phyloP scores from a whole-genome alignment of 257 asterid species.

The Paulownia fortunei region DNA sequence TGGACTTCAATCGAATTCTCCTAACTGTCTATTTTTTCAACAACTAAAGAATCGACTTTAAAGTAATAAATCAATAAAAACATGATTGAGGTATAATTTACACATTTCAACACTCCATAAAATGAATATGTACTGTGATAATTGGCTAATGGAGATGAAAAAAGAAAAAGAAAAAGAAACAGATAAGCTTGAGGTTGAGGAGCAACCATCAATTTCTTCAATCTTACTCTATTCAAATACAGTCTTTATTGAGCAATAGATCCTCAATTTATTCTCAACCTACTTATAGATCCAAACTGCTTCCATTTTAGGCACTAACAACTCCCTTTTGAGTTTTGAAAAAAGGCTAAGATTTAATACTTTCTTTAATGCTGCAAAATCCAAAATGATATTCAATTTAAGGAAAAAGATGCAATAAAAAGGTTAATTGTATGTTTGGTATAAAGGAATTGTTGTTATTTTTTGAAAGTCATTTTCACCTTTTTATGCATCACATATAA shows the following conservation, averaged over 20 bases:
- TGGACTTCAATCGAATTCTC: too few species aligned
- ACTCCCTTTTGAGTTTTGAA: conserved; percentile 27
- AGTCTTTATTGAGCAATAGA: not conserved
- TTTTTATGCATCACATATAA: too few species aligned
- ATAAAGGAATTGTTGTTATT: not conserved
- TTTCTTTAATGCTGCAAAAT: conserved; percentile 16
- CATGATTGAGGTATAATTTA: too few species aligned
- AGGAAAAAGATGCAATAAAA: not conserved
- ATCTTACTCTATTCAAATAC: conserved; percentile 30
- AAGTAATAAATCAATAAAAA: too few species aligned
- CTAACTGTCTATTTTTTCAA: too few species aligned
- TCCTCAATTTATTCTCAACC: conserved; percentile 14
- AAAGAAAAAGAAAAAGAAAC: not conserved
- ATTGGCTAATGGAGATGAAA: not conserved
- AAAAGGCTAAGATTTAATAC: conserved; percentile 2
- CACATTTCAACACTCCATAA: too few species aligned
- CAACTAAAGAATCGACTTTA: too few species aligned
- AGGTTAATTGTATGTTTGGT: not conserved
- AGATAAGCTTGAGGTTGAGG: not conserved
- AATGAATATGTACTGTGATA: not conserved
- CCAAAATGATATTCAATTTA: not conserved
- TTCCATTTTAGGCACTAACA: conserved; percentile 32
- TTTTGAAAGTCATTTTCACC: not conserved
- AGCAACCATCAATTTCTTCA: conserved; percentile 38
- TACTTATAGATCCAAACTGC: conserved; percentile 35